Base-by-base conservation (phyloP, 352 stramenopile genomes). In the Thalassiosira livingstoniorum region DNA sequence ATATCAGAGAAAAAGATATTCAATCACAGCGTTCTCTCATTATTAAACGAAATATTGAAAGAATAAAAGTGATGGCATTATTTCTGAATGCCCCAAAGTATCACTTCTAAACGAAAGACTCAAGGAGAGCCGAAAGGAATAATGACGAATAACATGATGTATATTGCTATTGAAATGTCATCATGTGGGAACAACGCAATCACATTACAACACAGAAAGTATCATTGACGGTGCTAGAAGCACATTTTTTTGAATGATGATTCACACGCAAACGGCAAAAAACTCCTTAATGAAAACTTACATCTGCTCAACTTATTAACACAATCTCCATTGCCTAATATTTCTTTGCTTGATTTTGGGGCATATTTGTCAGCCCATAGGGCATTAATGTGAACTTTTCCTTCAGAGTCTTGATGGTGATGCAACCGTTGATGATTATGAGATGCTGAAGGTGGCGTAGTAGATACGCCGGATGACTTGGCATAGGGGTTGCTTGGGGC, bases 291-390 rank as follows among this genome's bases (percentile, higher is more conserved):
- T 23, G 4, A 15, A 58, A 15, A 58, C 47, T 58, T 27, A 58
- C 47, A 98, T 57, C 89, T 86, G 32, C 88, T 93, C 7, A 99
- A 81, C 57, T 97, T 97, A 71, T 90, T 94, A 0, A 96, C 94
- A 35, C 95, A 83, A 69, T 98, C 96, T 47, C 95, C 86, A 87
- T 98, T 98, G 21, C 97, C 97, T 43, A 99, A 95, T 91, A 99
- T 98, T 64, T 98, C 92, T 7, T 93, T 80, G 37, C 96, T 92
- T 2, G 32, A 60, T 18, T 39, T 75, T 0, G 97, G 97, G 80
- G 97, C 97, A 93, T 99, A 98, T 86, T 98, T 98, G 87, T 99
- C 97, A 2, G 96, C 97, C 97, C 97, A 99, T 21, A 99, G 84
- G n/a, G 91, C 77, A 31, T 86, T 92, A 60, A 85, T 34, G 43